phyloP scores from a whole-genome alignment of 2,329 filamentous ascomycete genomes.

The Ilyonectria sp. region DNA sequence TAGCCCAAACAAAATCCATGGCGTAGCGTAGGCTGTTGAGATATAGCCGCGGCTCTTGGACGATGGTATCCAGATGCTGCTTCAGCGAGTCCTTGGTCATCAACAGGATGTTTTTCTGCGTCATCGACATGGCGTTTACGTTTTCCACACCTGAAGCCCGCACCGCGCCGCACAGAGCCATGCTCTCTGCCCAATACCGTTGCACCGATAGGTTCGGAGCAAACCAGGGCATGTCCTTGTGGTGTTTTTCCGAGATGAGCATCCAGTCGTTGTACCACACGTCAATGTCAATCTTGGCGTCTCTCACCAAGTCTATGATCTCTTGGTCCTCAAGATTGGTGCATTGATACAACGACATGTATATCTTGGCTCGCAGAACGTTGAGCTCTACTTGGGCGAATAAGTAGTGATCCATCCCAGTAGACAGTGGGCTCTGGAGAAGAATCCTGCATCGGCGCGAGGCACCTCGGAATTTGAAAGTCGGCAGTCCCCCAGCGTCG shows the following conservation, averaged over 20 bases:
- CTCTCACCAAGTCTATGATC: slow-evolving; percentile 58
- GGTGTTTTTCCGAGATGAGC: slow-evolving; percentile 44
- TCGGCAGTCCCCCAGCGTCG: slow-evolving; percentile 51
- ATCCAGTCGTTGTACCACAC: slow-evolving; percentile 62
- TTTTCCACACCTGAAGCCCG: background rate
- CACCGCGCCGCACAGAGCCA: background rate
- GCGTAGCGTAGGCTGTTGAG: background rate
- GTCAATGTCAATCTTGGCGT: slow-evolving; percentile 63
- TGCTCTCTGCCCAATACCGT: background rate
- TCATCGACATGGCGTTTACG: background rate
- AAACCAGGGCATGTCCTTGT: background rate
- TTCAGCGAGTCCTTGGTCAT: slow-evolving; percentile 8
- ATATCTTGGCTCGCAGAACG: slow-evolving; percentile 52
- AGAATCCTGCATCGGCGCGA: slow-evolving; percentile 62
- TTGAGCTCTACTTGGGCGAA: slow-evolving; percentile 66
- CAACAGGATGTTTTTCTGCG: background rate
- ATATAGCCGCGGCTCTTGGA: background rate
- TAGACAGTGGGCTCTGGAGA: slow-evolving; percentile 59
- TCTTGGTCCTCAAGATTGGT: slow-evolving; percentile 51
- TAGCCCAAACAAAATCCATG: slow-evolving; percentile 12
- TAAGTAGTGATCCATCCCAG: slow-evolving; percentile 64
- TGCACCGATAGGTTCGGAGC: background rate
- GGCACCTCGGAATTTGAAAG: slow-evolving; percentile 56
- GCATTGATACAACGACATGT: slow-evolving; percentile 51
- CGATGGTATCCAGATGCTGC: background rate